Evolutionary conservation across 805 yeast species (phyloP).

Genomic region (Lipomyces starkeyi): DNA sequence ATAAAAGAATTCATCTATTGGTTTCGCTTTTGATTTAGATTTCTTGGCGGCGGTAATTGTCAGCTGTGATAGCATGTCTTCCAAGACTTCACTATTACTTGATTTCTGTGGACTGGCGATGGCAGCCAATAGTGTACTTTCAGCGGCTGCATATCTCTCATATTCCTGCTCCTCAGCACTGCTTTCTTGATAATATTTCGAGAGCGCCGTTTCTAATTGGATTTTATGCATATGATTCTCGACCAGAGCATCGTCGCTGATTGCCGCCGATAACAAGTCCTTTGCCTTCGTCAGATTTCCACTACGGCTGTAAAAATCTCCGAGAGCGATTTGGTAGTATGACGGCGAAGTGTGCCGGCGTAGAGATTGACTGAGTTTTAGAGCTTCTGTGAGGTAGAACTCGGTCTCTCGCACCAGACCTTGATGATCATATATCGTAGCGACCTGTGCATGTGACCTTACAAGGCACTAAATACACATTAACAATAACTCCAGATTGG

Average conservation of each 20-base stretch:
- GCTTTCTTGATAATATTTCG: conserved; percentile 6
- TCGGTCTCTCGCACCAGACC: conserved; percentile 52
- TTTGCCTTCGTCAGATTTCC: conserved; percentile 27
- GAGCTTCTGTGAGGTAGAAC: conserved; percentile 46
- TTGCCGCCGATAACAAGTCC: conserved; percentile 5
- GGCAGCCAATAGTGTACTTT: neutral
- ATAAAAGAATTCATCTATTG: neutral
- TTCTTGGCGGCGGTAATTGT: neutral
- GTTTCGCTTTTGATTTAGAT: neutral
- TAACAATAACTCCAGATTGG: conserved; percentile 11
- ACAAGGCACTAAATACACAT: conserved; percentile 36
- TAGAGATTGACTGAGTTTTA: conserved; percentile 42
- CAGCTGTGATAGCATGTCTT: conserved; percentile 14
- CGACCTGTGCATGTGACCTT: conserved; percentile 38
- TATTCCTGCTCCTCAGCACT: conserved; percentile 6
- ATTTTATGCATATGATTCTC: conserved; percentile 7
- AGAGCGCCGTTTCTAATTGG: neutral
- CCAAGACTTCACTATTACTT: neutral
- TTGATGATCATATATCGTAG: conserved; percentile 40
- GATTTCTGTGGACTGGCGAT: neutral
- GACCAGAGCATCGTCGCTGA: no score
- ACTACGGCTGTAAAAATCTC: conserved; percentile 31
- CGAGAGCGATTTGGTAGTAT: conserved; percentile 26
- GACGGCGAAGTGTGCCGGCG: conserved; percentile 31
- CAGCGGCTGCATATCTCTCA: conserved; percentile 13